These are phyloP conservation scores for Gliomastix tumulicola DNA, from an alignment of 2,329 filamentous ascomycete genomes.

Conservation along the genomic window DNA sequence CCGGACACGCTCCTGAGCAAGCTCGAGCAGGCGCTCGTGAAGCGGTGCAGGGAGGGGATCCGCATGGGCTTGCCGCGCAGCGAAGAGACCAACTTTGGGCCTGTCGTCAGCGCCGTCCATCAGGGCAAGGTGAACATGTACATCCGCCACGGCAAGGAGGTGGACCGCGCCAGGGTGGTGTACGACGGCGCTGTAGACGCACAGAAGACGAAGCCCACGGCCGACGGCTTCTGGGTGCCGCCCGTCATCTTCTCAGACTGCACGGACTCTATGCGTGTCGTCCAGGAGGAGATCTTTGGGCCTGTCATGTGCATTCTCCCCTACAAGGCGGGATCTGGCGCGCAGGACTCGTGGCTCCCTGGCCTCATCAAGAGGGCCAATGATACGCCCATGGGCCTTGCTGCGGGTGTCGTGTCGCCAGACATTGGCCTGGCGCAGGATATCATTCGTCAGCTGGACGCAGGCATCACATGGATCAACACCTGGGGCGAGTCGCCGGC, in stretches of 20 bases:
- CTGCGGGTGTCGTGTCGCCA: constrained; percentile 75
- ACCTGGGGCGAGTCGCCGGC: constrained; percentile 90
- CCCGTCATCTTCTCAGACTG: constrained; percentile 86
- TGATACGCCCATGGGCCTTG: constrained; percentile 68
- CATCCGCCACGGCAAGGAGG: constrained; percentile 66
- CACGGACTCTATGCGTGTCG: constrained; percentile 73
- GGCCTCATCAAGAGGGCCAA: constrained; percentile 70
- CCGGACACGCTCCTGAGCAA: constrained; percentile 55
- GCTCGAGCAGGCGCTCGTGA: constrained; percentile 62
- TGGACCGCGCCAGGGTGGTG: constrained; percentile 67
- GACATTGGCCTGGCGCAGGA: constrained; percentile 69
- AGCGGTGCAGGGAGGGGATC: constrained; percentile 53
- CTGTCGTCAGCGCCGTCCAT: constrained; percentile 68
- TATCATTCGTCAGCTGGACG: constrained; percentile 64
- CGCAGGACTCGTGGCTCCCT: constrained; percentile 39
- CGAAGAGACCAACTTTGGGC: constrained; percentile 72
- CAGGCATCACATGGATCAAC: constrained; percentile 88
- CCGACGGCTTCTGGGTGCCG: constrained; percentile 72
- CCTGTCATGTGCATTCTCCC: constrained; percentile 77
- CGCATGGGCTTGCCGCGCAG: constrained; percentile 70
- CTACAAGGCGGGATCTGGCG: constrained; percentile 41
- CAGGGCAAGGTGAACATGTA: constrained; percentile 72
- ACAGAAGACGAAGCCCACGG: constrained; percentile 40
- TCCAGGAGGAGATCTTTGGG: constrained; percentile 80
- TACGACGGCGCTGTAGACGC: constrained; percentile 58